Evolutionary conservation across 129 eudicot genomes (phyloP).

Genomic region (Flaveria robusta): DNA sequence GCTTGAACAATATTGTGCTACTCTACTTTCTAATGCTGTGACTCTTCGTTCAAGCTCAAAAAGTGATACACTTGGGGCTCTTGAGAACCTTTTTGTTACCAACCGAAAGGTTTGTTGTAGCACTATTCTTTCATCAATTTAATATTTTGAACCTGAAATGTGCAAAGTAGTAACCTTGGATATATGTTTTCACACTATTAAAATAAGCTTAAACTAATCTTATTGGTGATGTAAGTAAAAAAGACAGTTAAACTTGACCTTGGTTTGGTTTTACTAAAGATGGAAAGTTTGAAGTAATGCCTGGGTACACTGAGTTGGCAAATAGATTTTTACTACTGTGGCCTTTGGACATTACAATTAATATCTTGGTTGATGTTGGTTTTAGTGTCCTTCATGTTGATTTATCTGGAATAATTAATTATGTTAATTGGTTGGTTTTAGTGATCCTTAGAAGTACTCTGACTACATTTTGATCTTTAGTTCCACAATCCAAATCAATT

Average conservation of each 20-base stretch:
- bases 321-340: too few species aligned
- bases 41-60: slow-evolving; percentile 53
- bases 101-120: slow-evolving; percentile 65
- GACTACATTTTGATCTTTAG: neutral
- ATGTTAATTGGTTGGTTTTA: slow-evolving; percentile 19
- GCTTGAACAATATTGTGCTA: slow-evolving; percentile 87
- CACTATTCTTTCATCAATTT: slow-evolving; percentile 10
- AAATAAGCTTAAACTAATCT: neutral
- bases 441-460: slow-evolving; percentile 17
- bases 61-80: slow-evolving; percentile 61
- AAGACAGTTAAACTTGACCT: neutral
- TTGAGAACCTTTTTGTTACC: slow-evolving; percentile 47
- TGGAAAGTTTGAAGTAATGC: neutral
- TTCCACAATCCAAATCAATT: neutral
- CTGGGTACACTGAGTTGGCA: too few species aligned
- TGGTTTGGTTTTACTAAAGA: neutral
- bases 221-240: neutral
- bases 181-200: neutral
- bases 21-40: slow-evolving; percentile 54
- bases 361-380: neutral
- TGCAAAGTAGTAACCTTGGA: neutral
- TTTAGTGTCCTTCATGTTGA: neutral
- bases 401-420: neutral
- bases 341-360: too few species aligned
- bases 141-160: neutral